These are phyloP conservation scores for Phytophthora pseudosyringae DNA, from an alignment of 352 stramenopile species.

Conservation along the genomic window DNA sequence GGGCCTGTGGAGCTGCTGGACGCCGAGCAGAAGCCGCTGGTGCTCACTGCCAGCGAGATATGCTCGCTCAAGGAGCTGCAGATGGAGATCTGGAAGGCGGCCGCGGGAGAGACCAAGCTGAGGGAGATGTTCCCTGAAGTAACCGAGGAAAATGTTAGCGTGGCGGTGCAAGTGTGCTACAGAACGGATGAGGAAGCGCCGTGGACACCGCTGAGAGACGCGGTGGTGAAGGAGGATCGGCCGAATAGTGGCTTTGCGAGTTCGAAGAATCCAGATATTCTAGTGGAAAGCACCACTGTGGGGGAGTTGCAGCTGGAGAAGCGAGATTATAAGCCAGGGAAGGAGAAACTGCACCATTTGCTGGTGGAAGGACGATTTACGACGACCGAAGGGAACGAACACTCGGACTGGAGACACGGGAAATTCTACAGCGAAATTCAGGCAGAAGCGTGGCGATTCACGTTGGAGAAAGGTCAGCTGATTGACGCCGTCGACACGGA, in stretches of 20 bases:
- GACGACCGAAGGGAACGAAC: neutral
- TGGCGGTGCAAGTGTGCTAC: constrained; percentile 60
- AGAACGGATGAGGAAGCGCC: constrained; percentile 40
- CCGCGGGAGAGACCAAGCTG: constrained; percentile 34
- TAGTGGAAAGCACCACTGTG: constrained; percentile 39
- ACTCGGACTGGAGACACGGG: constrained; percentile 52
- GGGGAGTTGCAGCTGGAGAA: constrained; percentile 60
- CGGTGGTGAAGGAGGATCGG: constrained; percentile 23
- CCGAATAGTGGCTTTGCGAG: constrained; percentile 26
- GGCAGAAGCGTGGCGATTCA: constrained; percentile 64
- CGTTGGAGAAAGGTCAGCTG: constrained; percentile 58
- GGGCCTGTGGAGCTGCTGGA: constrained; percentile 39
- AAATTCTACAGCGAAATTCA: constrained; percentile 75
- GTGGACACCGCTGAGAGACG: constrained; percentile 52
- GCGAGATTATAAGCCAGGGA: constrained; percentile 61
- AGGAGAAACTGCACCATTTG: constrained; percentile 67
- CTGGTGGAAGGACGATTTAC: constrained; percentile 63
- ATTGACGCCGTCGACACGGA: constrained; percentile 81
- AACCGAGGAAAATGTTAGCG: constrained; percentile 30
- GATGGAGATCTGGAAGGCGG: constrained; percentile 46
- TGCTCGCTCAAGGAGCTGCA: constrained; percentile 53
- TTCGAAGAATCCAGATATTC: constrained; percentile 6
- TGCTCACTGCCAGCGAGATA: constrained; percentile 48
- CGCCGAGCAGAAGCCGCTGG: constrained; percentile 43
- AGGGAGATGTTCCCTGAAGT: constrained; percentile 50